Evolutionary conservation across 2,329 filamentous ascomycete genomes (phyloP), one percentile per base, ranked within the genome.

Genomic region (Knoxdaviesia proteae): DNA sequence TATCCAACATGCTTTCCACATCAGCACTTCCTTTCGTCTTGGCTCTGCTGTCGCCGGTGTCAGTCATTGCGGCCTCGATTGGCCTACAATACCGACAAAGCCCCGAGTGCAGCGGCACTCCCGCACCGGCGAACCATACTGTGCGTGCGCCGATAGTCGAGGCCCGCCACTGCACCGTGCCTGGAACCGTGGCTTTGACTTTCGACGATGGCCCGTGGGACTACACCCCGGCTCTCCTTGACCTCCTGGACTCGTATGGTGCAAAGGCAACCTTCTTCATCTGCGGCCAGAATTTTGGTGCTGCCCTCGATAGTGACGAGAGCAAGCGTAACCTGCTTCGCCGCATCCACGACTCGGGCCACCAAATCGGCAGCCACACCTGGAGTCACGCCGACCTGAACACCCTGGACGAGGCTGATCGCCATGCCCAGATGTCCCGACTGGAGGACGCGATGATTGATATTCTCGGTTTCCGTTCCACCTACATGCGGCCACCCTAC

Each of bases 291-390:
- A 61, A 60, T 43, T 50, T 58, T 3, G 59, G 56, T 34, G 53
- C 52, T 3, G 40, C 43, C 38, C 49, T 60, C 11, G 39, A 46
- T 33, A 41, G 40, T 20, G 41, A 44, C 34, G 29, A 37, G 32
- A 29, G 34, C 29, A 20, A 42, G 33, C 40, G 37, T 29, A 36
- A 42, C 41, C 51, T 55, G 9, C 54, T 63, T 40, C 48, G 51
- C 36, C 65, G 68, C 46, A 71, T 71, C 63, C 47, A 64, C 45
- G 47, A 53, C 36, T 64, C 68, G 5, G 70, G 70, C 7, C 74
- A 78, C 54, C 74, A 78, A 53, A 60, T 78, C 46, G 74, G 68
- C 45, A 69, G 64, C 9, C 74, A 64, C 48, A 65, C 62, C 53
- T 67, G 61, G 62, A 58, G 61, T 7, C 65, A 69, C 50, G 56